These are phyloP conservation scores for Epichloe aotearoae DNA, from an alignment of 2,329 filamentous ascomycete genomes.

Conservation along the genomic window DNA sequence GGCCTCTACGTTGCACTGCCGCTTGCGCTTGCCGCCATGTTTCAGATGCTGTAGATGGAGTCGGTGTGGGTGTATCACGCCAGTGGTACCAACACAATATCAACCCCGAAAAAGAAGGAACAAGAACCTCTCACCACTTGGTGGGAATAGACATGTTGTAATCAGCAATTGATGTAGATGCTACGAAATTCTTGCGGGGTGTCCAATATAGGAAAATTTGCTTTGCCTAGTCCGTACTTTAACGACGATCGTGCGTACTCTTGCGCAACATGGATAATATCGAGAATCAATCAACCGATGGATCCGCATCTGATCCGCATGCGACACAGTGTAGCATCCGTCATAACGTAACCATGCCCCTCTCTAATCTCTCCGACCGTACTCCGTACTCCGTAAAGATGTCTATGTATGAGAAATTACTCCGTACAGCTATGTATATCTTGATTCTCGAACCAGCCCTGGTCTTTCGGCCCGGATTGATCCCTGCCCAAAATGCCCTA, in stretches of 20 bases:
- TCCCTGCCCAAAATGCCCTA: no score
- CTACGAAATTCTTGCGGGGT: no score
- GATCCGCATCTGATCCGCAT: neutral
- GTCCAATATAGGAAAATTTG: no score
- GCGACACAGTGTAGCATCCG: neutral
- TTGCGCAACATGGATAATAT: neutral
- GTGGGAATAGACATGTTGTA: no score
- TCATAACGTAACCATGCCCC: neutral
- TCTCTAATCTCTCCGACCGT: neutral
- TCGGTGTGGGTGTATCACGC: neutral
- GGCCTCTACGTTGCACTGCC: slow-evolving; percentile 3
- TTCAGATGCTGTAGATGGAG: neutral
- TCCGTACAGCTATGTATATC: no score
- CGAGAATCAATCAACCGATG: neutral
- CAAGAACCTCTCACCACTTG: neutral
- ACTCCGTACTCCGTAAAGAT: neutral
- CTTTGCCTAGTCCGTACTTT: no score
- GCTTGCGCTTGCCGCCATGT: neutral
- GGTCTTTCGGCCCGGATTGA: no score
- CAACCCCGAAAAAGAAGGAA: neutral
- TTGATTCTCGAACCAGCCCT: no score
- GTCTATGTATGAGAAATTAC: no score
- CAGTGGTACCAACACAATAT: neutral
- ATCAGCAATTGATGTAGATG: no score
- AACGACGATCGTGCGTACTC: no score